Evolutionary conservation across 2,329 filamentous ascomycete species (phyloP), one percentile per base, ranked within the genome.

Genomic region (Colletotrichum sp.): DNA sequence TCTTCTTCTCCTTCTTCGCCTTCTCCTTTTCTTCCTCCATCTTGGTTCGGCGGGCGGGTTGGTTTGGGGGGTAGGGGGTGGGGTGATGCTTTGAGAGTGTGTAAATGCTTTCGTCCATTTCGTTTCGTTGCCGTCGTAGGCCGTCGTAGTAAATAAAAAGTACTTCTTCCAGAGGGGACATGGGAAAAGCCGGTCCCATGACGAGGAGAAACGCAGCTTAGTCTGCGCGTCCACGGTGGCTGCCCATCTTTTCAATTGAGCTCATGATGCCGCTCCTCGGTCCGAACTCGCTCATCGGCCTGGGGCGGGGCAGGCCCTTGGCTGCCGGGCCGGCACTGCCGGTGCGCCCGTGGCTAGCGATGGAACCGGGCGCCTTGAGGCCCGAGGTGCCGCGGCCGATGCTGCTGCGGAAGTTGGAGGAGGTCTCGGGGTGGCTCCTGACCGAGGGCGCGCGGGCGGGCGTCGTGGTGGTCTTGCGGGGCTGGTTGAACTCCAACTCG

Each of bases 231-330:
- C 88, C 86, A 16, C 89, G 84, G 79, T 92, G 88, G 80, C 89
- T 93, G 12, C 95, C 95, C 95, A 98, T 98, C 85, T 93, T 92
- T 88, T 98, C 95, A 83, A 98, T 97, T 21, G 94, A 95, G 80
- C 90, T 94, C 93, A 98, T 93, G 81, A 97, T 94, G 72, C 94
- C 92, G 81, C 93, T 95, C 80, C 95, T 85, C 78, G 83, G 81
- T 10, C 86, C 86, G 76, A 86, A 79, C 44, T 87, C 87, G 78
- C 87, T 89, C 76, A 88, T 88, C 16, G 89, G 90, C 76, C 90
- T 85, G 4, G 75, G 75, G 24, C 74, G 72, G 52, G 89, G 87
- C 69, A 90, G 80, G 10, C 86, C 88, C 52, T 86, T 86, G 6
- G 81, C 78, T 9, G 76, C 81, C 36, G 80, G 78, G 18, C 82